Conservation (phyloP, 441 rosid species). For the Erodium texanum region DNA sequence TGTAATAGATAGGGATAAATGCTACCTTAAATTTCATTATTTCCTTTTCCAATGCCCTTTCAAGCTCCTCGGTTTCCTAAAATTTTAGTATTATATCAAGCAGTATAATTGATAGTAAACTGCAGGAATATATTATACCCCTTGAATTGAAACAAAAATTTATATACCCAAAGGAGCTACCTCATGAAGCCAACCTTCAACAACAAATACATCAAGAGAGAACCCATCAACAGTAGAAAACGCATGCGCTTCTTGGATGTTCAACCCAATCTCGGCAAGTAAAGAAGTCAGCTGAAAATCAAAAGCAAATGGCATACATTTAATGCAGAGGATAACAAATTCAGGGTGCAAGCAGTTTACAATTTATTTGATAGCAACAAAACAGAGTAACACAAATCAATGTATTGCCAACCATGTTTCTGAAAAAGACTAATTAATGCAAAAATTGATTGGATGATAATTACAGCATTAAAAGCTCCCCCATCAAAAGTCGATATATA, state of each 20-base stretch:
- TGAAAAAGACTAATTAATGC: too few relatives aligned
- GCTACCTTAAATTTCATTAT: conserved; percentile 62
- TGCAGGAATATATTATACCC: neutral
- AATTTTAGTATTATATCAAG: conserved; percentile 18
- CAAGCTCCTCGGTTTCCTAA: conserved; percentile 72
- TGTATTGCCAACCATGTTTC: too few relatives aligned
- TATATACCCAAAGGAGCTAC: conserved; percentile 26
- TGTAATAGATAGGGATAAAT: conserved; percentile 12
- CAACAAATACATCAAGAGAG: conserved; percentile 87
- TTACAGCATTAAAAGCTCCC: too few relatives aligned
- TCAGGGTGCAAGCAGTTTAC: too few relatives aligned
- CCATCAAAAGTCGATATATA: too few relatives aligned
- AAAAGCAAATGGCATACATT: too few relatives aligned
- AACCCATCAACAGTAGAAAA: conserved; percentile 81
- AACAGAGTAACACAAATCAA: too few relatives aligned
- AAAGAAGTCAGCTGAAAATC: conserved; percentile 60
- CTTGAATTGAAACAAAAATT: neutral
- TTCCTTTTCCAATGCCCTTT: conserved; percentile 57
- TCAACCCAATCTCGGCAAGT: conserved; percentile 82
- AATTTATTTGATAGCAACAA: too few relatives aligned
- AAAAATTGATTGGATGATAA: too few relatives aligned
- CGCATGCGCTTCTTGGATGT: conserved; percentile 94
- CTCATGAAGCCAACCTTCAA: conserved; percentile 92
- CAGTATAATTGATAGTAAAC: conserved; percentile 9
- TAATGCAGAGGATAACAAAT: too few relatives aligned